Conservation (phyloP, 169 alveolate genomes). For the Neospora caninum region DNA sequence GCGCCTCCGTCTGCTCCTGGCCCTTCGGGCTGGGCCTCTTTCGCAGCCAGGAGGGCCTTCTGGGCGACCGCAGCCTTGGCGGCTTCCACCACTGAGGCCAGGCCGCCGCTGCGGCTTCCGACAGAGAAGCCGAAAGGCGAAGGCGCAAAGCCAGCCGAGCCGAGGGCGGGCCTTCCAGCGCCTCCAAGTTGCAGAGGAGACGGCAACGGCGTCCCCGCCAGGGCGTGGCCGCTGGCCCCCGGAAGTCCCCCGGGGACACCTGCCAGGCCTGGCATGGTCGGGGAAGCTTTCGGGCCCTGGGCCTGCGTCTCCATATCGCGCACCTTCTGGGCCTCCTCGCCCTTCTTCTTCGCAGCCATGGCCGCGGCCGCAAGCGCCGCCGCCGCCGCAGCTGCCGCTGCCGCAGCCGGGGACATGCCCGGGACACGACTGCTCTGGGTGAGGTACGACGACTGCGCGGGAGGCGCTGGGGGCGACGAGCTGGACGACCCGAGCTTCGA, state of each 20-base stretch:
- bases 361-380: slow-evolving; percentile 37
- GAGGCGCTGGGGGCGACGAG: neutral
- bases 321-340: slow-evolving; percentile 32
- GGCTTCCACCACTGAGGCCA: neutral
- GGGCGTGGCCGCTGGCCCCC: neutral
- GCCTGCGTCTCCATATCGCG: neutral
- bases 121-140: neutral
- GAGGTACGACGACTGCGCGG: neutral
- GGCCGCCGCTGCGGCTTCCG: neutral
- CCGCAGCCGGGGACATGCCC: slow-evolving; percentile 46
- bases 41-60: neutral
- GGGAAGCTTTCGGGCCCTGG: neutral
- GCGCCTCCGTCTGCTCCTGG: neutral
- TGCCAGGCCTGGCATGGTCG: neutral
- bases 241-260: too few relatives aligned
- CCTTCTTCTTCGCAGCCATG: slow-evolving; percentile 47
- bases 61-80: neutral
- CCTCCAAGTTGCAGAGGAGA: too few relatives aligned
- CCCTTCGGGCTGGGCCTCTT: neutral
- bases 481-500: neutral
- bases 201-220: neutral
- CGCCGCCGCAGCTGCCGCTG: slow-evolving; percentile 42
- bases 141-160: too few relatives aligned
- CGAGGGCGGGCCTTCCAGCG: too few relatives aligned
- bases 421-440: slow-evolving; percentile 9